A percentile compares a stretch with the other conserved stretches of the same genome.
Conservation (phyloP, 2,329 filamentous ascomycete genomes). For the Xylariomycetidae sp. region DNA sequence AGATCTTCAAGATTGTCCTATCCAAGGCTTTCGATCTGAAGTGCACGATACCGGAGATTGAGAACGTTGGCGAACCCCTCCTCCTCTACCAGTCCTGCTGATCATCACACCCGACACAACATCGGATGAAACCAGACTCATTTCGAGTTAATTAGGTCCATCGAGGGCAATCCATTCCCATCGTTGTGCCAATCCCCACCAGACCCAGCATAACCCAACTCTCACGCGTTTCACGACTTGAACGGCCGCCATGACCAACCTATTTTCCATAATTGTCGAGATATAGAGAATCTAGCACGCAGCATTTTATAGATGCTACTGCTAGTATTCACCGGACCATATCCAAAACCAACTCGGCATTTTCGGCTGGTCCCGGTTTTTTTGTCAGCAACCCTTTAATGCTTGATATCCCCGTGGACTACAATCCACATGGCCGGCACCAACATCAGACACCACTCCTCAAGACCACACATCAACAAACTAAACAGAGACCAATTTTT, state of each 20-base stretch:
- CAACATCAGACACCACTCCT: too few relatives aligned
- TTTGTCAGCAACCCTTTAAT: conserved; percentile 7
- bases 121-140: too few relatives aligned
- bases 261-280: conserved; percentile 4
- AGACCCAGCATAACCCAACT: too few relatives aligned
- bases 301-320: too few relatives aligned
- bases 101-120: too few relatives aligned
- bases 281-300: too few relatives aligned
- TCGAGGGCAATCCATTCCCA: too few relatives aligned
- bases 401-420: conserved; percentile 8
- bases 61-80: conserved; percentile 93
- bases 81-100: conserved; percentile 76
- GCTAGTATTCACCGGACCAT: too few relatives aligned
- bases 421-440: conserved; percentile 6
- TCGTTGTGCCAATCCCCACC: too few relatives aligned
- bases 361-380: conserved; percentile 6
- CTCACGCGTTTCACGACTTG: conserved; percentile 10
- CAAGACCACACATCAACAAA: conserved; percentile 2
- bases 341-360: too few relatives aligned
- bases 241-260: conserved; percentile 10
- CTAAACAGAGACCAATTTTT: conserved; percentile 6
- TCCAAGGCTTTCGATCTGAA: conserved; percentile 98
- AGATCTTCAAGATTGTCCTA: conserved; percentile 99
- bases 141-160: too few relatives aligned
- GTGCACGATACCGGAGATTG: conserved; percentile 98